Base-by-base conservation (phyloP, 768 basidiomycete species). In the Thelephora ganbajun region DNA sequence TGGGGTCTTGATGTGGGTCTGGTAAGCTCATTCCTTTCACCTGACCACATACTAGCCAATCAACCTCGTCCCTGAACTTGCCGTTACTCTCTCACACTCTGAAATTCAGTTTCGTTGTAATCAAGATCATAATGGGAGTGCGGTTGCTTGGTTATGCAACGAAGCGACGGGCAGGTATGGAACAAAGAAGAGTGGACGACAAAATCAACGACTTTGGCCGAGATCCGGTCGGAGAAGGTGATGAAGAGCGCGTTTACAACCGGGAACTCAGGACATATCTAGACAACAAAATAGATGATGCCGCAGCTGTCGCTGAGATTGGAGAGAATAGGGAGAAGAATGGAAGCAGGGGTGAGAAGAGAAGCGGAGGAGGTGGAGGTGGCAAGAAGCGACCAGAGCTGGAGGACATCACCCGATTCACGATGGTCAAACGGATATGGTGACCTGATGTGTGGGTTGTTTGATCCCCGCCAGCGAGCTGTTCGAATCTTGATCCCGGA, bases 361-460 rank as follows among this genome's bases (percentile, higher is more conserved):
- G 26, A 23, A 44, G 61, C 60, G 53, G 61, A 60, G 54, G 57
- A 56, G 35, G 34, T 19, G 57, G 57, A 12, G 61, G 58, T 16
- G 60, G 68, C 36, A 78, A 74, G 61, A 80, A 74, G 48, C 69
- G 79, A 42, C 72, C 87, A 48, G 76, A 77, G 50, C 63, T 97
- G 44, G 91, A 96, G 60, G 89, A 94, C 58, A 72, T 97, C 44
- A 94, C 89, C 33, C 65, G 92, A 48, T 97, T 86, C 69, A 94
- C 91, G 16, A 97, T 97, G 92, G 84, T 94, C 42, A 94, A 94
- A 59, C 72, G 88, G 46, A 93, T 94, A 41, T 93, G 77, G 76
- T 81, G 53, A 62, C 19, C 19, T 11, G 33, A 39, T 30, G 26
- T 30, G 12, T 54, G 53, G 18, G 46, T 3, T 34, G 50, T 44